Evolutionary conservation across 371 early-diverging fungal species (phyloP).

Genomic region (Coemansia linderi): DNA sequence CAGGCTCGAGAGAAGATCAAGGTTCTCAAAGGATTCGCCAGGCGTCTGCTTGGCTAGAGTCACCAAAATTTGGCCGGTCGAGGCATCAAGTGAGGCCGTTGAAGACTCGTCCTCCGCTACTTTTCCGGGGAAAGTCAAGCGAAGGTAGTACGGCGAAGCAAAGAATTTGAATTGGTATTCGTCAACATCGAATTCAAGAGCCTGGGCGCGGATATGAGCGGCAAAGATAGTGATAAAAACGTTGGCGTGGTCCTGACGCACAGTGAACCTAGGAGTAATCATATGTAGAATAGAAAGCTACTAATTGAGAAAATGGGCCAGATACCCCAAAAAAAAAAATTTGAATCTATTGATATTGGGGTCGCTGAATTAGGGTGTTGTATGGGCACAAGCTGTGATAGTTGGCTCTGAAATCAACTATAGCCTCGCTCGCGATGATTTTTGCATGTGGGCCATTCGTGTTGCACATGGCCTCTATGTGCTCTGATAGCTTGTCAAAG

Average conservation of each 20-base stretch:
- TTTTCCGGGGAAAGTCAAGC: conserved; percentile 80
- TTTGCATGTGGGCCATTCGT: too few species aligned
- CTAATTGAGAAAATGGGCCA: neutral
- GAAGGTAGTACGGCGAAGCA: conserved; percentile 54
- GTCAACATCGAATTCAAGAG: conserved; percentile 48
- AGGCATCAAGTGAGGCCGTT: conserved; percentile 78
- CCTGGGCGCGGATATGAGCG: conserved; percentile 75
- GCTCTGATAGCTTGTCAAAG: too few species aligned
- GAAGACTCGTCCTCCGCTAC: conserved; percentile 87
- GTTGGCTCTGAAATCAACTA: too few species aligned
- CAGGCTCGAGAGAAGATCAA: conserved; percentile 83
- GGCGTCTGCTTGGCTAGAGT: conserved; percentile 74
- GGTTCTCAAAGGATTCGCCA: conserved; percentile 81
- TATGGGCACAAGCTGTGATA: too few species aligned
- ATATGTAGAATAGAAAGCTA: conserved; percentile 53
- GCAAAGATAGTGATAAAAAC: conserved; percentile 76
- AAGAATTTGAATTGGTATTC: conserved; percentile 44
- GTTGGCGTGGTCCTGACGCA: conserved; percentile 75
- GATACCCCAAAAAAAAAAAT: neutral
- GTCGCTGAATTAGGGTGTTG: neutral
- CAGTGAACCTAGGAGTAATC: conserved; percentile 89
- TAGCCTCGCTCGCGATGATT: too few species aligned
- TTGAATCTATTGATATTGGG: neutral
- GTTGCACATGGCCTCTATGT: too few species aligned
- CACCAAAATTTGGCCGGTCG: conserved; percentile 73